phyloP scores from a whole-genome alignment of 805 yeast genomes.

The Hermanozyma aechmeae region DNA sequence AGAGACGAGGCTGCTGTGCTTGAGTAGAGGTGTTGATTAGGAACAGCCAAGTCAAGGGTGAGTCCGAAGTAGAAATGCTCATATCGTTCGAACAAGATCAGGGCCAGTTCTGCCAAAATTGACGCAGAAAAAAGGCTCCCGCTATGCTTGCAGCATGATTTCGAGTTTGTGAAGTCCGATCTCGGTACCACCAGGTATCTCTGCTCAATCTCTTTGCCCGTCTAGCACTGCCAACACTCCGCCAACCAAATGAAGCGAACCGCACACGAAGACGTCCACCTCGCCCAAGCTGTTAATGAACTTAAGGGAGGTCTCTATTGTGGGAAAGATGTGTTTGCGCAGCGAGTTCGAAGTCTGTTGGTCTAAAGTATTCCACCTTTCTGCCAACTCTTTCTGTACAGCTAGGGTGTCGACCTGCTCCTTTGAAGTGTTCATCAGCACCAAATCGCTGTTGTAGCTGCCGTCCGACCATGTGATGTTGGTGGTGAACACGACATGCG shows the following conservation, averaged over 20 bases:
- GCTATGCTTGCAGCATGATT: no score
- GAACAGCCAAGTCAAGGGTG: no score
- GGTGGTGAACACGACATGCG: slow-evolving; percentile 77
- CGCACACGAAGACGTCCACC: slow-evolving; percentile 81
- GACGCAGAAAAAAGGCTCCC: no score
- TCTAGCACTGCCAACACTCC: slow-evolving; percentile 86
- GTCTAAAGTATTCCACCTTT: slow-evolving; percentile 56
- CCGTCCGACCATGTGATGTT: slow-evolving; percentile 89
- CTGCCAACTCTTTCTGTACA: slow-evolving; percentile 70
- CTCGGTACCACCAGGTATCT: no score
- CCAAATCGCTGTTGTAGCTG: slow-evolving; percentile 67
- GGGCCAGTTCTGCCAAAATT: no score
- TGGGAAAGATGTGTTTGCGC: slow-evolving; percentile 48
- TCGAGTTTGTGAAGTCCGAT: no score
- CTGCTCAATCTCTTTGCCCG: slow-evolving; percentile 22
- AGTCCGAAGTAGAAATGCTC: no score
- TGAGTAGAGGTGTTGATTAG: no score
- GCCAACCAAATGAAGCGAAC: slow-evolving; percentile 90
- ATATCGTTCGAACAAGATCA: no score
- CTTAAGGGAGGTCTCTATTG: slow-evolving; percentile 65
- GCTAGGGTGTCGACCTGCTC: slow-evolving; percentile 70
- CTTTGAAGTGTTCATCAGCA: slow-evolving; percentile 75
- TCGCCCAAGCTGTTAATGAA: slow-evolving; percentile 38
- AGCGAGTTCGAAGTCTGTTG: slow-evolving; percentile 13
- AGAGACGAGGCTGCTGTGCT: no score